Evolutionary conservation across 345 rosid genomes (phyloP).

Genomic region (Euphorbia pulcherrima): DNA sequence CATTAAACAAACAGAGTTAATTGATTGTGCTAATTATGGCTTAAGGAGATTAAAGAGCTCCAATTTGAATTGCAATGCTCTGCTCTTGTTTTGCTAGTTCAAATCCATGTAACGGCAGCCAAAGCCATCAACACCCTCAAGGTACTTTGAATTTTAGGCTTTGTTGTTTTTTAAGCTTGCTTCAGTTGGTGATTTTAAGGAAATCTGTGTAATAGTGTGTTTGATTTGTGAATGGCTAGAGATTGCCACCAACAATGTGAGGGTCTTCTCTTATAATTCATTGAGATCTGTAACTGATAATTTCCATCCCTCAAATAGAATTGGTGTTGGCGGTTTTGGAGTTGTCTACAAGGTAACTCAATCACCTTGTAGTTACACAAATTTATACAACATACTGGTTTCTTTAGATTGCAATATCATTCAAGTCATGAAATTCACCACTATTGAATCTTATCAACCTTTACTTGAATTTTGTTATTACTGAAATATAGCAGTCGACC

Average conservation of each 20-base stretch:
- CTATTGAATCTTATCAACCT: no score
- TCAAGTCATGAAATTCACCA: no score
- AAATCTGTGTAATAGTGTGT: not conserved
- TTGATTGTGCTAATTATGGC: slow-evolving; percentile 12
- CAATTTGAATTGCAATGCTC: slow-evolving; percentile 41
- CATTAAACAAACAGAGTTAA: not conserved
- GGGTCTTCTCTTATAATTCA: slow-evolving; percentile 64
- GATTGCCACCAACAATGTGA: slow-evolving; percentile 59
- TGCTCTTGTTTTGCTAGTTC: slow-evolving; percentile 47
- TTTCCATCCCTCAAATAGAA: slow-evolving; percentile 61
- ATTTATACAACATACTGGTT: slow-evolving; percentile 19
- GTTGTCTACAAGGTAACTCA: slow-evolving; percentile 74
- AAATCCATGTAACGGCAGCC: slow-evolving; percentile 32
- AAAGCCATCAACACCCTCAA: slow-evolving; percentile 34
- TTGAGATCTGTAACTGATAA: slow-evolving; percentile 66
- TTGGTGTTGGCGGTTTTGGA: slow-evolving; percentile 87
- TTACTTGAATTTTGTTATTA: no score
- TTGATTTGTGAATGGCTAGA: slow-evolving; percentile 35
- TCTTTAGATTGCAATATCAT: not conserved
- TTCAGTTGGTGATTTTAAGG: not conserved
- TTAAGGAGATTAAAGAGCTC: slow-evolving; percentile 13
- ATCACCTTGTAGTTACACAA: slow-evolving; percentile 9
- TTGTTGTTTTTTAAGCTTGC: not conserved
- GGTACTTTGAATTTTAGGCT: slow-evolving; percentile 32
- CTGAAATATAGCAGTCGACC: no score